A percentile compares a stretch with the other conserved stretches of the same genome.
Conservation (phyloP, 139 green algal genomes). For the Limnomonas spitsbergensis region DNA sequence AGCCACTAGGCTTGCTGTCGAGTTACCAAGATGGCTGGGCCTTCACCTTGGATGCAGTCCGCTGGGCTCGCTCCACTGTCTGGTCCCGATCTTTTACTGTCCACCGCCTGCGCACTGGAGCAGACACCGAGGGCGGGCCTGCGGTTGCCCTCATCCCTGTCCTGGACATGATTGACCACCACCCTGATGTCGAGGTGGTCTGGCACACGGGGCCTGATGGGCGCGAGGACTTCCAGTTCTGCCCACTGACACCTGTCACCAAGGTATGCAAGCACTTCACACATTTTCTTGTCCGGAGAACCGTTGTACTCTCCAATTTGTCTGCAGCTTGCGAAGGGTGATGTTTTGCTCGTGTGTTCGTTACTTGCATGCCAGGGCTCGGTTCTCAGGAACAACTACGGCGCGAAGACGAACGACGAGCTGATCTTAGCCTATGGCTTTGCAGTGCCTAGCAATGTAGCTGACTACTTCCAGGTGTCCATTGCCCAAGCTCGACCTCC, state of each 20-base stretch:
- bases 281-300: no score
- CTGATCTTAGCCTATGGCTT: slow-evolving; percentile 61
- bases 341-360: neutral
- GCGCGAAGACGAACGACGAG: slow-evolving; percentile 55
- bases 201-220: slow-evolving; percentile 52
- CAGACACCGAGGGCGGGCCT: neutral
- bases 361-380: slow-evolving; percentile 33
- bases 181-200: slow-evolving; percentile 22
- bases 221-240: slow-evolving; percentile 33
- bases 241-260: slow-evolving; percentile 13
- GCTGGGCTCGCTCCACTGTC: slow-evolving; percentile 50
- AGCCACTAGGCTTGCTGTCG: slow-evolving; percentile 3
- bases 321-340: neutral
- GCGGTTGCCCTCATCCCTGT: slow-evolving; percentile 36
- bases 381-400: slow-evolving; percentile 51
- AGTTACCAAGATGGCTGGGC: slow-evolving; percentile 29
- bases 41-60: slow-evolving; percentile 21
- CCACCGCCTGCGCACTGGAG: slow-evolving; percentile 7
- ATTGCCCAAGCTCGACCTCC: slow-evolving; percentile 2
- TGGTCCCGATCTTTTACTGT: slow-evolving; percentile 63
- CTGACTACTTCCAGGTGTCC: slow-evolving; percentile 42
- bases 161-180: slow-evolving; percentile 59
- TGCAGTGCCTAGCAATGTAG: slow-evolving; percentile 30
- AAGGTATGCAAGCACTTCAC: slow-evolving; percentile 24
- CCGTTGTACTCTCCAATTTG: neutral